Evolutionary conservation across 305 asterid species (phyloP).

Genomic region (Ruellia speciosa): DNA sequence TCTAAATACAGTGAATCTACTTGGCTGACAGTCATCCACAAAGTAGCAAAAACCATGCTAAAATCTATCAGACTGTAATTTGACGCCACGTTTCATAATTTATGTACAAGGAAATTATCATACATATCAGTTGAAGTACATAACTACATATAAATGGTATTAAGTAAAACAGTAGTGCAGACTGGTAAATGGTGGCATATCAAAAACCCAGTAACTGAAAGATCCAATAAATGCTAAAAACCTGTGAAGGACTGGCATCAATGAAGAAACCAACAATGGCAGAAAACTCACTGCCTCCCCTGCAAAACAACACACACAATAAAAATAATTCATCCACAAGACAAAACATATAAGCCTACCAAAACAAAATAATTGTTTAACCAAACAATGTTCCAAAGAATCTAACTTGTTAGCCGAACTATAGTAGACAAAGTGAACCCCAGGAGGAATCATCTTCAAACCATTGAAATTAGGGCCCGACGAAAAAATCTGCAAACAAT

Average conservation of each 20-base stretch:
- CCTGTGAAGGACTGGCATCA: slow-evolving; percentile 58
- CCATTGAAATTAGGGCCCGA: slow-evolving; percentile 87
- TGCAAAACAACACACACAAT: slow-evolving; percentile 28
- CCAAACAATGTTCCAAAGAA: neutral
- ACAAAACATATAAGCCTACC: neutral
- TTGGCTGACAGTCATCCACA: too few relatives aligned
- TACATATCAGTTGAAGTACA: too few relatives aligned
- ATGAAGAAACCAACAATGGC: slow-evolving; percentile 68
- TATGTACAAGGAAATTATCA: neutral
- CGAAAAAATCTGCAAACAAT: slow-evolving; percentile 50
- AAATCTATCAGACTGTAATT: too few relatives aligned
- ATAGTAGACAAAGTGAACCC: slow-evolving; percentile 68
- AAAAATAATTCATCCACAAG: slow-evolving; percentile 13
- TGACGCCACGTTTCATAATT: neutral
- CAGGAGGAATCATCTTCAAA: slow-evolving; percentile 90
- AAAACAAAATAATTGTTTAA: neutral
- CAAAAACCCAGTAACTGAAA: neutral
- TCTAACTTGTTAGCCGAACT: slow-evolving; percentile 62
- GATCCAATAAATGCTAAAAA: slow-evolving; percentile 10
- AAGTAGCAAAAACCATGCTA: too few relatives aligned
- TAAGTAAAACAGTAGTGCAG: too few relatives aligned
- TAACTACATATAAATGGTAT: too few relatives aligned
- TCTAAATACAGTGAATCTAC: too few relatives aligned
- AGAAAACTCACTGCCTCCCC: slow-evolving; percentile 74
- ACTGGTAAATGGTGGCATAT: too few relatives aligned